phyloP scores from a whole-genome alignment of 179 eudicot species.

The Silene vulgaris region DNA sequence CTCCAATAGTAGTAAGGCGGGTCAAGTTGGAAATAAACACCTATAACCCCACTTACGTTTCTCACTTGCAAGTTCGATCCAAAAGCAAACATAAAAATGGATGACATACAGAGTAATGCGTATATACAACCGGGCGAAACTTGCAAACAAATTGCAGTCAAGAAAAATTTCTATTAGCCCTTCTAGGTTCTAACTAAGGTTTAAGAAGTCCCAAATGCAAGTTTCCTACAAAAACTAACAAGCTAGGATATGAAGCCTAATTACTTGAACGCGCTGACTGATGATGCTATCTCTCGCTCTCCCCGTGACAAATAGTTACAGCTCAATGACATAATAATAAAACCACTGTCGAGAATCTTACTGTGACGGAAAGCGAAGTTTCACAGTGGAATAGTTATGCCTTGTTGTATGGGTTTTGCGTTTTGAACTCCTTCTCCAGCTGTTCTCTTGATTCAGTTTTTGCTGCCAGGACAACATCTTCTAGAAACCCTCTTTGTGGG shows the following conservation, averaged over 20 bases:
- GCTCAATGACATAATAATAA: not conserved
- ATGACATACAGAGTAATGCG: not conserved
- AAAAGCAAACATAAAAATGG: not conserved
- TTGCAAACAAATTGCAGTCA: not conserved
- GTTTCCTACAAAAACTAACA: not conserved
- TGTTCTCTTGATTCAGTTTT: slow-evolving; percentile 54
- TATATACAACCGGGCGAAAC: not conserved
- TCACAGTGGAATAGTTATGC: slow-evolving; percentile 14
- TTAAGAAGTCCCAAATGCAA: not conserved
- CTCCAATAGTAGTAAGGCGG: too few relatives aligned
- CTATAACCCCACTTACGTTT: too few relatives aligned
- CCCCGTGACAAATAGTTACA: not conserved
- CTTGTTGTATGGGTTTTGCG: slow-evolving; percentile 37
- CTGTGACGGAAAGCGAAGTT: slow-evolving; percentile 12
- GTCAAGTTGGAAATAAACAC: too few relatives aligned
- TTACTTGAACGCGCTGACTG: not conserved
- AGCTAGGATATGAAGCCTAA: slow-evolving; percentile 6
- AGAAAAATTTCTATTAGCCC: not conserved
- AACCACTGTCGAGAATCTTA: slow-evolving; percentile 16
- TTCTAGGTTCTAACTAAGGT: not conserved
- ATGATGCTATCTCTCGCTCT: not conserved
- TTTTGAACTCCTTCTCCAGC: slow-evolving; percentile 54
- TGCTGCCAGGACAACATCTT: slow-evolving; percentile 83
- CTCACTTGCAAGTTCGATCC: too few relatives aligned
- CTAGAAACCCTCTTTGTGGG: slow-evolving; percentile 86